Evolutionary conservation across 768 basidiomycete species (phyloP), one percentile per base, ranked within the genome.

Genomic region (Phanerochaete carnosa): DNA sequence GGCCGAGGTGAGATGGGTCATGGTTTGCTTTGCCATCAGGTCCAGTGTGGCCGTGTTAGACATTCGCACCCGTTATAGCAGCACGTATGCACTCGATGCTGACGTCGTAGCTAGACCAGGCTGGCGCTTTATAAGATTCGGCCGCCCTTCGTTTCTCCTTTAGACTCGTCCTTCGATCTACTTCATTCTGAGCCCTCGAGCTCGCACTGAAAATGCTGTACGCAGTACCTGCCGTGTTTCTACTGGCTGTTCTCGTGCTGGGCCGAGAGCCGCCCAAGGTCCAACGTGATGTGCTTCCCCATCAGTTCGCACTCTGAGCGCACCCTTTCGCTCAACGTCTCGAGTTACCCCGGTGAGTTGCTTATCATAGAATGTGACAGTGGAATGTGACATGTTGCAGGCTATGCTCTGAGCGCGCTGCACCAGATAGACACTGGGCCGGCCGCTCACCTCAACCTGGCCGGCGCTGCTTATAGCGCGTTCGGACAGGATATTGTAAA

Each of bases 401-500:
- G 89, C 16, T 90, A 90, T 64, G 72, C 74, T 7, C 69, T 90
- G n/a, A 66, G 70, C 15, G 73, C 75, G 1, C 63, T 90, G 23
- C 58, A 70, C 8, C 73, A 83, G 62, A 81, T 74, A 2, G 61
- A 67, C 15, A 75, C 66, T 12, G 86, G 87, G 25, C 73, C 90
- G 29, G 79, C 75, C 0, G 88, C 87, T 26, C 74, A 77, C 19
- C 73, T 90, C 5, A 72, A 69, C 39, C 75, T 90, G 4, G 79
- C 81, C 1, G 87, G 87, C 1, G 37, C 73, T 22, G 76, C 82
- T 6, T 91, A 89, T 68, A 78, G 89, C 63, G 84, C 83, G 3
- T 90, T 88, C 65, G 88, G 88, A 2, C 72, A 63, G 0, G 89
- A 90, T 64, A 74, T 89, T 28, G 49, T 70, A 0, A 72, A 84